Evolutionary conservation across 2,329 filamentous ascomycete species (phyloP), one percentile per base, ranked within the genome.

Genomic region (Monosporascus sp.): DNA sequence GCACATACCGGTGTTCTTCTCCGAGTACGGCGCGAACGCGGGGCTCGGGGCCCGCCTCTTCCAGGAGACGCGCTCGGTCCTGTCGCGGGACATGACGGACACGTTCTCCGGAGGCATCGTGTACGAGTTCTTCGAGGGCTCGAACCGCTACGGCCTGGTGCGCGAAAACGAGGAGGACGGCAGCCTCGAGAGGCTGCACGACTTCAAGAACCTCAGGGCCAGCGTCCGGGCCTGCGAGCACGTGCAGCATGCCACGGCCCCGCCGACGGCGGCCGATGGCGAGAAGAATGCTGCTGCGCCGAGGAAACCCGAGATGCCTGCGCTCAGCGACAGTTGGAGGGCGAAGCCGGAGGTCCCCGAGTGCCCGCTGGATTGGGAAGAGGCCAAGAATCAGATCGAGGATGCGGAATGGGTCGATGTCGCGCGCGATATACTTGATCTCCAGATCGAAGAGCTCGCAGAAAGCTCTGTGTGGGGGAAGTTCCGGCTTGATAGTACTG

Each of bases 101-200:
- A 70, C 77, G 7, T 74, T 86, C 52, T 81, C 78, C 31, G 82
- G 83, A 49, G 83, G 82, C 51, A 70, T 85, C 28, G 79, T 84
- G 20, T 85, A 84, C 68, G 81, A 86, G 63, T 85, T 77, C 68
- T 78, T 77, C n/a, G 70, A 83, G 60, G 80, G 81, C 54, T 58
- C 69, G 5, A 74, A 74, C 52, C 59, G 66, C n/a, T 70, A 66
- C 51, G 73, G 73, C 49, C 70, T 84, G 8, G 76, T 83, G 6
- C 31, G 31, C 9, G 18, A 51, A 3, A 41, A 24, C 28, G n/a
- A 15, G 37, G 35, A 41, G 7, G 38, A 43, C 17, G 22, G 51
- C 22, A 15, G 3, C 6, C 20, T 61, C 28, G 43, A 44, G 28
- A 53, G 41, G 37, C 45, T 48, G 17, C 18, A 11, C 0, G 60